Conservation (phyloP, 139 green algal species). For the Pseudopediastrum boryanum region DNA sequence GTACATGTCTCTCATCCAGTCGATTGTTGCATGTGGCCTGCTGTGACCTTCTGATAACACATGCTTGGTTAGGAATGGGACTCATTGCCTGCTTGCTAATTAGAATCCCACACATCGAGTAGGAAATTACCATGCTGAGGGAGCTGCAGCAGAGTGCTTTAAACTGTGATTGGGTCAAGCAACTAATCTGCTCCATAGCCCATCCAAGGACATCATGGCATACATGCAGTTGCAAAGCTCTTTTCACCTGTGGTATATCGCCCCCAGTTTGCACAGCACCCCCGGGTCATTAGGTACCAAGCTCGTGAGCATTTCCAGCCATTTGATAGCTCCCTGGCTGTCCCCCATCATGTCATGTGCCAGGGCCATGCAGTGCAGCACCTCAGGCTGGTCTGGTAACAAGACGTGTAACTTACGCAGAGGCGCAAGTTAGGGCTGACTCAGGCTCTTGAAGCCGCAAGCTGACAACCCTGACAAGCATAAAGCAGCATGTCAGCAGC, state of each 20-base stretch:
- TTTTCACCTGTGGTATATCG: constrained; percentile 58
- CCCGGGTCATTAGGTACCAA: constrained; percentile 79
- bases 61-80: no score
- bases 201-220: no score
- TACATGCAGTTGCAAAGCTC: no score
- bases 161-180: no score
- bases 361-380: constrained; percentile 40
- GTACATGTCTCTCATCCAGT: no score
- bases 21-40: no score
- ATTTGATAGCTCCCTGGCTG: constrained; percentile 62
- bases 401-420: constrained; percentile 69
- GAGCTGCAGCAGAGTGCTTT: no score
- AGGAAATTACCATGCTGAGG: no score
- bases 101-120: no score
- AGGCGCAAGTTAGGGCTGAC: constrained; percentile 14
- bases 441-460: constrained; percentile 51
- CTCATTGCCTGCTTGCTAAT: no score
- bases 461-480: constrained; percentile 53
- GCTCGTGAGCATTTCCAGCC: constrained; percentile 79
- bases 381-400: constrained; percentile 75
- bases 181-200: no score
- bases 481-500: not conserved
- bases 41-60: no score
- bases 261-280: constrained; percentile 74
- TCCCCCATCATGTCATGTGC: constrained; percentile 37